Evolutionary conservation across 345 rosid genomes (phyloP).

Genomic region (Eucalyptus viminalis): DNA sequence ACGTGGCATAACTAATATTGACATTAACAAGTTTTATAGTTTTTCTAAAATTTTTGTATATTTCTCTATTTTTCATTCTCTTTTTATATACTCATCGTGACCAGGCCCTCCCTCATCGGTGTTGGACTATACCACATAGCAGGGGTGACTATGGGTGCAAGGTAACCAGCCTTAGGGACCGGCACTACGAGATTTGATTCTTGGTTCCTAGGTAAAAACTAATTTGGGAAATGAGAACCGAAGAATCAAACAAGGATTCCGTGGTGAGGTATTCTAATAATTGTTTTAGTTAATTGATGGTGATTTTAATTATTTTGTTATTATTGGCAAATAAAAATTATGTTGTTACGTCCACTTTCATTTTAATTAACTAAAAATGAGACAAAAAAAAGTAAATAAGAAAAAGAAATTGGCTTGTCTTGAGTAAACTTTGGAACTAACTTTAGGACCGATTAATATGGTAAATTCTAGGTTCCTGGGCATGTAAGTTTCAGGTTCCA

Average conservation of each 20-base stretch:
- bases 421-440: neutral
- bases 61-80: too few relatives aligned
- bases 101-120: fast-evolving
- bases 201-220: neutral
- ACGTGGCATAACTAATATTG: fast-evolving
- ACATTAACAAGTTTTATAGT: fast-evolving
- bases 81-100: neutral
- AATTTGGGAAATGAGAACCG: neutral
- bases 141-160: neutral
- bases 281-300: neutral
- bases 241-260: fast-evolving
- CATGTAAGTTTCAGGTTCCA: neutral
- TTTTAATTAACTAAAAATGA: too few relatives aligned
- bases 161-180: too few relatives aligned
- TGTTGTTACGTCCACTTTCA: neutral
- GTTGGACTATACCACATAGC: neutral
- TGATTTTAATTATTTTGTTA: too few relatives aligned
- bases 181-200: neutral
- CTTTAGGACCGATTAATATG: neutral
- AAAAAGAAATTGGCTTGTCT: too few relatives aligned
- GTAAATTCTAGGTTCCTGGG: too few relatives aligned
- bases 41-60: too few relatives aligned
- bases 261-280: neutral
- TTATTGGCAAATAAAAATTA: neutral
- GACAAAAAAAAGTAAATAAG: too few relatives aligned